Evolutionary conservation across 148 eudicot species (phyloP).

Genomic region (Fagopyrum esculentum): DNA sequence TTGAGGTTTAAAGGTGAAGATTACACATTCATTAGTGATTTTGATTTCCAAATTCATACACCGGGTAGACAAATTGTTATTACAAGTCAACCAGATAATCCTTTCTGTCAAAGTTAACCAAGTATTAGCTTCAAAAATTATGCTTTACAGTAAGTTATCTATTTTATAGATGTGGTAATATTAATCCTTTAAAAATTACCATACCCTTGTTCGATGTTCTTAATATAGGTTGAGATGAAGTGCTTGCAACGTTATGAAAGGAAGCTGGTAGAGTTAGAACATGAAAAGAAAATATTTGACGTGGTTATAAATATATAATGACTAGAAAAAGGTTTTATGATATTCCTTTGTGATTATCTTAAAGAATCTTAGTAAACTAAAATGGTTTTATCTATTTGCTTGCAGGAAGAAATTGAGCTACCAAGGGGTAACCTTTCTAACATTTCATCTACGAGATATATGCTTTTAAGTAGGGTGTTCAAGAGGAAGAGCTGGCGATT

Average conservation of each 20-base stretch:
- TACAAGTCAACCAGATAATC: too few species aligned
- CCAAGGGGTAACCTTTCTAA: constrained; percentile 63
- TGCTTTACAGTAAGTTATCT: too few species aligned
- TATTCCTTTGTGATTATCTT: neutral
- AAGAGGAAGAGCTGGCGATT: neutral
- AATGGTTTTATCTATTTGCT: constrained; percentile 3
- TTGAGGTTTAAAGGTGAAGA: too few species aligned
- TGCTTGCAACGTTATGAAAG: constrained; percentile 84
- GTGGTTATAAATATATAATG: constrained; percentile 20
- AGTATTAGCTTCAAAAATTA: too few species aligned
- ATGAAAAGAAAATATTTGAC: constrained; percentile 75
- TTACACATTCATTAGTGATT: too few species aligned
- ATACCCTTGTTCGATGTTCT: neutral
- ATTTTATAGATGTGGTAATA: neutral
- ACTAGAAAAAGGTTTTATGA: neutral
- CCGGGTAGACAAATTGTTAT: too few species aligned
- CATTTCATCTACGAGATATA: constrained; percentile 37
- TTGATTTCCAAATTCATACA: too few species aligned
- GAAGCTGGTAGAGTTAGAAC: constrained; percentile 84
- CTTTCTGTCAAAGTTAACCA: too few species aligned
- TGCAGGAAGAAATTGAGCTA: constrained; percentile 86
- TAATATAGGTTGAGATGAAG: constrained; percentile 89
- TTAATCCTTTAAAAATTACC: neutral
- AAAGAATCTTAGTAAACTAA: neutral
- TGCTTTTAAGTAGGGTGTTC: neutral